Conservation (phyloP, 495 filamentous ascomycete species). For the Lophium mytilinum region DNA sequence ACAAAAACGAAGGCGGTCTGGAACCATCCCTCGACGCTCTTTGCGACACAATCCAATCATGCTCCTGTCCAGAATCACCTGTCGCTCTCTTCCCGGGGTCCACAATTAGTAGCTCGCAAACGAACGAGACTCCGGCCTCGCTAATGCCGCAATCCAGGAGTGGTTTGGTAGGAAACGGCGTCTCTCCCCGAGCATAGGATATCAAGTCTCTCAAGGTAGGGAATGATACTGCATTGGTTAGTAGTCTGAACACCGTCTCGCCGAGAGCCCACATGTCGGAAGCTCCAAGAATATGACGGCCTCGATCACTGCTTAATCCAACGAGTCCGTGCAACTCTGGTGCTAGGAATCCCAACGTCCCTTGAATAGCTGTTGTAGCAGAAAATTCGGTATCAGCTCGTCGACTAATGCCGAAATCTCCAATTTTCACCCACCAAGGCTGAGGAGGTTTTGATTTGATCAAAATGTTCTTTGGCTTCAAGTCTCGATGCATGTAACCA, state of each 20-base stretch:
- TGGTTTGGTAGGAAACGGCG: no score
- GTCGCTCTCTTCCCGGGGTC: no score
- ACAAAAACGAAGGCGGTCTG: no score
- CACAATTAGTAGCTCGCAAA: no score
- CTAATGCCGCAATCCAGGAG: no score
- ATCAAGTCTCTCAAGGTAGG: no score
- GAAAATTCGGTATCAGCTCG: slow-evolving; percentile 22
- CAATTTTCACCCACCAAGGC: slow-evolving; percentile 42
- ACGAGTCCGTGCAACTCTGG: slow-evolving; percentile 33
- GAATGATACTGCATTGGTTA: slow-evolving; percentile 1
- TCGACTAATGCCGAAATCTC: slow-evolving; percentile 46
- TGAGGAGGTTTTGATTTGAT: neutral
- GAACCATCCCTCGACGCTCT: no score
- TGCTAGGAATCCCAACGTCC: slow-evolving; percentile 34
- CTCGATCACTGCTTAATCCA: neutral
- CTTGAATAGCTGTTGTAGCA: slow-evolving; percentile 25
- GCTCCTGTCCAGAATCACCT: no score
- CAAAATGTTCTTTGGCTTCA: slow-evolving; percentile 15
- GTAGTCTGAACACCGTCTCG: neutral
- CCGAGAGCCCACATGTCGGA: slow-evolving; percentile 12
- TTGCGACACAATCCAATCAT: no score
- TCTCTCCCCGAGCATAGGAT: no score
- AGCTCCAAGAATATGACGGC: neutral
- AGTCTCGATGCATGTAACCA: slow-evolving; percentile 10
- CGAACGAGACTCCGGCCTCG: no score